A percentile compares a stretch with the other conserved stretches of the same genome.
Evolutionary conservation across 2,329 filamentous ascomycete species (phyloP).

Genomic region (Stylonectria norvegica): DNA sequence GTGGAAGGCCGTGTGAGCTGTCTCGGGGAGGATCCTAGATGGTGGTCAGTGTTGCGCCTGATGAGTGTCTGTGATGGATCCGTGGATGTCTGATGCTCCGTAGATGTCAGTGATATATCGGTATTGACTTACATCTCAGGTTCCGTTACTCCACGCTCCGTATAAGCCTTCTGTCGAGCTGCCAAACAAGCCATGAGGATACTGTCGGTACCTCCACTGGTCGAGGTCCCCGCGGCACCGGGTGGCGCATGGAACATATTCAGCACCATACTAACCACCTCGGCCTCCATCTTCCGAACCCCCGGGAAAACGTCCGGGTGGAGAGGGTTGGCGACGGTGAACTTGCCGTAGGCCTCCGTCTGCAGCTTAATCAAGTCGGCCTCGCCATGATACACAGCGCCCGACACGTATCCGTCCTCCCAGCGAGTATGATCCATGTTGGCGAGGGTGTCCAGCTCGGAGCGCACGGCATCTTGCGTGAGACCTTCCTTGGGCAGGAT

Average conservation of each 20-base stretch:
- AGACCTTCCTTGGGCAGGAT: constrained; percentile 80
- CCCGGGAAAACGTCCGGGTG: constrained; percentile 98
- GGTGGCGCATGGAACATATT: constrained; percentile 84
- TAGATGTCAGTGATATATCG: not conserved
- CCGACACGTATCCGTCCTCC: constrained; percentile 93
- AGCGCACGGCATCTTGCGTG: constrained; percentile 71
- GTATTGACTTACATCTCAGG: constrained; percentile 86
- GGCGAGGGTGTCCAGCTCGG: constrained; percentile 74
- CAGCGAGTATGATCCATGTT: constrained; percentile 91
- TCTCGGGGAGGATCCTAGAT: constrained; percentile 82
- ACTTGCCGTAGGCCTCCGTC: constrained; percentile 88
- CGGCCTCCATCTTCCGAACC: constrained; percentile 98
- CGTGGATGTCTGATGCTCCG: not conserved
- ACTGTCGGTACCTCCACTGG: constrained; percentile 90
- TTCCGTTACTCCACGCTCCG: constrained; percentile 81
- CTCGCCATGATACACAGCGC: constrained; percentile 94
- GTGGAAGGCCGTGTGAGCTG: constrained; percentile 92
- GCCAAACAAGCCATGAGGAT: constrained; percentile 94
- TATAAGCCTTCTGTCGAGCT: constrained; percentile 82
- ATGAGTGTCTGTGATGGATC: not conserved
- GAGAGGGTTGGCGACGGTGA: constrained; percentile 93
- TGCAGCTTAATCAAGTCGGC: constrained; percentile 77
- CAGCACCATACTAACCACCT: constrained; percentile 93
- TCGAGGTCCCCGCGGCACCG: constrained; percentile 83
- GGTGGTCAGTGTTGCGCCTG: constrained; percentile 10